A percentile compares a stretch with the other conserved stretches of the same genome.
Evolutionary conservation across 1,284 basidiomycete genomes (phyloP).

Genomic region (Cystobasidiaceae sp.): DNA sequence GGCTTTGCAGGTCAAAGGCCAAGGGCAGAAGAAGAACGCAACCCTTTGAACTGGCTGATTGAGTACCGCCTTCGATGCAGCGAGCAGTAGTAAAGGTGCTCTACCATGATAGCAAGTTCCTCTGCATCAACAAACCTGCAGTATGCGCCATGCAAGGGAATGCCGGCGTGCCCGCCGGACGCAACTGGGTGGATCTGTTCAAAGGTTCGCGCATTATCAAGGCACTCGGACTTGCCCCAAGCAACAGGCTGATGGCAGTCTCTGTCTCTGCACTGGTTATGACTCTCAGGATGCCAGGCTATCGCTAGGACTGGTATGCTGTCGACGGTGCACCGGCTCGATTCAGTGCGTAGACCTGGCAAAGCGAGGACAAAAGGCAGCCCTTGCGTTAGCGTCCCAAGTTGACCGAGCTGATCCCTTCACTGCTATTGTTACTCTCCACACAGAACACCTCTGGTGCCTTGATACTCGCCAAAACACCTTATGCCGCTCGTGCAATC

Average conservation of each 20-base stretch:
- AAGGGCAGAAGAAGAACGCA: too few species aligned
- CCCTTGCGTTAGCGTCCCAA: too few species aligned
- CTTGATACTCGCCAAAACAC: constrained; percentile 23
- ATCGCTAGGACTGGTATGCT: neutral
- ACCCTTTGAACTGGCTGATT: too few species aligned
- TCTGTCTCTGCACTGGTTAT: neutral
- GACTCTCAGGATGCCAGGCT: neutral
- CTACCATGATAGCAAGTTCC: neutral
- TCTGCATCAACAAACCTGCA: constrained; percentile 1
- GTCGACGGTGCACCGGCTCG: constrained; percentile 25
- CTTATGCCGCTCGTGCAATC: neutral
- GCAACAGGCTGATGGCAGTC: too few species aligned
- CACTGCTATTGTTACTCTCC: neutral
- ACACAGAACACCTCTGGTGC: constrained; percentile 24
- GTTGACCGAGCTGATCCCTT: neutral
- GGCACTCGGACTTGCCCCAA: neutral
- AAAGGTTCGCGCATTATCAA: neutral
- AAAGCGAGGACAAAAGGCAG: too few species aligned
- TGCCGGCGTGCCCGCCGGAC: neutral
- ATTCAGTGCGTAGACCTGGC: constrained; percentile 6
- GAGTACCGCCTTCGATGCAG: too few species aligned
- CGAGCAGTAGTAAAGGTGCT: too few species aligned
- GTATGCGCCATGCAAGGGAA: neutral
- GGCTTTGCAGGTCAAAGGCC: too few species aligned
- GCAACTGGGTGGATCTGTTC: neutral